Evolutionary conservation across 2,329 filamentous ascomycete species (phyloP).

Genomic region (Neonectria faginata): DNA sequence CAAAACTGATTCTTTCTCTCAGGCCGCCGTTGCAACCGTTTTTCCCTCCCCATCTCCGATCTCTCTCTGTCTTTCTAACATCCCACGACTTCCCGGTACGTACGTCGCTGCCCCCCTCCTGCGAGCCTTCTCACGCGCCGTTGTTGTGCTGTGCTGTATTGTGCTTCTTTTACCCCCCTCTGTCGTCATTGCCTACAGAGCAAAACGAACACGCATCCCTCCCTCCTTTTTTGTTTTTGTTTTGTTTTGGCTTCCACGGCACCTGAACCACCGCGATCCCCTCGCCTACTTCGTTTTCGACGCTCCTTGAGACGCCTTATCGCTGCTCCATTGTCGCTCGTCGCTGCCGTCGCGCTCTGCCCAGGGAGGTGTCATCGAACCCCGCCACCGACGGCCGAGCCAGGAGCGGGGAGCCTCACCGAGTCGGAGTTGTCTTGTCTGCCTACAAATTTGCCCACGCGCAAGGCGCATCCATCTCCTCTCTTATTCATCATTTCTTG

Average conservation of each 20-base stretch:
- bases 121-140: slow-evolving; percentile 13
- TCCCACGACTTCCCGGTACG: slow-evolving; percentile 36
- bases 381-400: slow-evolving; percentile 45
- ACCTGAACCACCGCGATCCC: slow-evolving; percentile 33
- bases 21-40: slow-evolving; percentile 37
- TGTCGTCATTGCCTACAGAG: slow-evolving; percentile 55
- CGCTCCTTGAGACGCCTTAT: slow-evolving; percentile 25
- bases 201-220: slow-evolving; percentile 42
- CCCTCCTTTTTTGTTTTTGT: slow-evolving; percentile 33
- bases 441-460: slow-evolving; percentile 33
- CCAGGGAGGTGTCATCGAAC: slow-evolving; percentile 40
- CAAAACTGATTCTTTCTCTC: slow-evolving; percentile 46
- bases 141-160: slow-evolving; percentile 33
- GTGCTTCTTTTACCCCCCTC: slow-evolving; percentile 50
- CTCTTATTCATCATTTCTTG: slow-evolving; percentile 32
- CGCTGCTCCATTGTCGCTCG: slow-evolving; percentile 21
- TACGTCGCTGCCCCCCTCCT: slow-evolving; percentile 26
- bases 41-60: slow-evolving; percentile 34
- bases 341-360: slow-evolving; percentile 29
- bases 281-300: slow-evolving; percentile 27
- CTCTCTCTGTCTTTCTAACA: slow-evolving; percentile 33
- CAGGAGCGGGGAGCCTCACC: slow-evolving; percentile 49
- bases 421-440: slow-evolving; percentile 39
- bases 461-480: slow-evolving; percentile 43
- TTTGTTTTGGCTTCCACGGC: slow-evolving; percentile 20